Evolutionary conservation across 805 yeast genomes (phyloP).

Genomic region (Cyberlindnera lachancei): DNA sequence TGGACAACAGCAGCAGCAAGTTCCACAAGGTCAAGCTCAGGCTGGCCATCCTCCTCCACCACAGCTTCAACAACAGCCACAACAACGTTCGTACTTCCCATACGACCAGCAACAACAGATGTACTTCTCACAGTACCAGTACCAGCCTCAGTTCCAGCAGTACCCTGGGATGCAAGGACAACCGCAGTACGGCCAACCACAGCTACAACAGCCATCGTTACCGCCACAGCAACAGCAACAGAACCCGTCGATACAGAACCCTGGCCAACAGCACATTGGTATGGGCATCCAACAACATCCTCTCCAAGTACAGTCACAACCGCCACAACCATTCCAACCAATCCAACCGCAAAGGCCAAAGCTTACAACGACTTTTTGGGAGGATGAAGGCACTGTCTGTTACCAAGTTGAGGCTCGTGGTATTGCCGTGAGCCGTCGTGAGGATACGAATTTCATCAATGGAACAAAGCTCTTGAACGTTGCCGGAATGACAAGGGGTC

Average conservation of each 20-base stretch:
- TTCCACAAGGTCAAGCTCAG: too few species aligned
- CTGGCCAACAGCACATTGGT: not conserved
- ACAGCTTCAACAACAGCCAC: slow-evolving; percentile 3
- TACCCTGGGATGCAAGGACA: not conserved
- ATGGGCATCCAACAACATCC: not conserved
- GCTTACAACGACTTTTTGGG: slow-evolving; percentile 71
- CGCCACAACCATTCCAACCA: not conserved
- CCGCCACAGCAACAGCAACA: not conserved
- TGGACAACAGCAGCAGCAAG: slow-evolving; percentile 11
- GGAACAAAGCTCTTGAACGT: slow-evolving; percentile 65
- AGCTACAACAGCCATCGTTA: not conserved
- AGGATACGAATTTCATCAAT: slow-evolving; percentile 66
- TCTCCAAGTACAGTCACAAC: slow-evolving; percentile 1
- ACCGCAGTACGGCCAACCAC: not conserved
- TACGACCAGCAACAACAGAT: slow-evolving; percentile 1
- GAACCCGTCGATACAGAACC: not conserved
- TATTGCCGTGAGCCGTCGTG: slow-evolving; percentile 59
- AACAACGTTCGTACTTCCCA: not conserved
- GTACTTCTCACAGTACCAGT: not conserved
- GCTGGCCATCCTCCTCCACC: slow-evolving; percentile 7
- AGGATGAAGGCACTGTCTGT: slow-evolving; percentile 63
- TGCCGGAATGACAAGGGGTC: slow-evolving; percentile 67
- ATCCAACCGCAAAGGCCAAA: slow-evolving; percentile 36
- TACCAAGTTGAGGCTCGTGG: slow-evolving; percentile 68
- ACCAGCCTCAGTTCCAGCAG: not conserved